Conservation (phyloP, 768 basidiomycete species). For the Suillus sp. region DNA sequence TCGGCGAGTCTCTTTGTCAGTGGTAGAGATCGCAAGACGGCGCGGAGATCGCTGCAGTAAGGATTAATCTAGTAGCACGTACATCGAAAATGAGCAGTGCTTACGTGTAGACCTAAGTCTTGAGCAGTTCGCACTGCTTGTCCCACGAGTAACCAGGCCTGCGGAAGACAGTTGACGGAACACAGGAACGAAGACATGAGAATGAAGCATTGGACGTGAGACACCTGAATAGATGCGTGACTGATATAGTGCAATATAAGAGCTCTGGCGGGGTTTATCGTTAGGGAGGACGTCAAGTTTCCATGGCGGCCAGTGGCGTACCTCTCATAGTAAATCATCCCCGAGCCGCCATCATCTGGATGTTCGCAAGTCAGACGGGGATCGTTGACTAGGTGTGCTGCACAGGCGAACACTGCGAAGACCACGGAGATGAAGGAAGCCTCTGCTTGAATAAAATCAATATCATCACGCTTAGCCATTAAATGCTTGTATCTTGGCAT, state of each 20-base stretch:
- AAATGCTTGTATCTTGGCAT: constrained; percentile 66
- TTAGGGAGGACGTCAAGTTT: constrained; percentile 10
- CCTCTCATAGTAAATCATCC: constrained; percentile 90
- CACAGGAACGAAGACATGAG: constrained; percentile 90
- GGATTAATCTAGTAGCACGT: constrained; percentile 20
- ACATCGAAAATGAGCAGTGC: constrained; percentile 31
- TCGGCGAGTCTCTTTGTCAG: constrained; percentile 86
- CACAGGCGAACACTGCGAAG: constrained; percentile 90
- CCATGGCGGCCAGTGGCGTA: constrained; percentile 36
- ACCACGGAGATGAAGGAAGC: constrained; percentile 79
- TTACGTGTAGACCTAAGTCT: constrained; percentile 89
- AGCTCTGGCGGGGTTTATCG: constrained; percentile 50
- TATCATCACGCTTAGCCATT: constrained; percentile 70
- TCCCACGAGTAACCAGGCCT: constrained; percentile 91
- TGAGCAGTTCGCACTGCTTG: constrained; percentile 89
- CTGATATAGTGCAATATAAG: constrained; percentile 92
- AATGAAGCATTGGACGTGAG: constrained; percentile 89
- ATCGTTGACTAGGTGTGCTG: constrained; percentile 78
- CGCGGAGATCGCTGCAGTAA: constrained; percentile 73
- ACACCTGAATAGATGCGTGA: constrained; percentile 78
- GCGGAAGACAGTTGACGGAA: constrained; percentile 90
- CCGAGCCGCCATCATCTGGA: constrained; percentile 80
- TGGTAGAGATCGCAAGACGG: constrained; percentile 63
- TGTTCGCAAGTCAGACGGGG: constrained; percentile 61
- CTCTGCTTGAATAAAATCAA: constrained; percentile 54